Base-by-base conservation (phyloP, 1,139 yeast species). In the Blastobotrys illinoisensis region DNA sequence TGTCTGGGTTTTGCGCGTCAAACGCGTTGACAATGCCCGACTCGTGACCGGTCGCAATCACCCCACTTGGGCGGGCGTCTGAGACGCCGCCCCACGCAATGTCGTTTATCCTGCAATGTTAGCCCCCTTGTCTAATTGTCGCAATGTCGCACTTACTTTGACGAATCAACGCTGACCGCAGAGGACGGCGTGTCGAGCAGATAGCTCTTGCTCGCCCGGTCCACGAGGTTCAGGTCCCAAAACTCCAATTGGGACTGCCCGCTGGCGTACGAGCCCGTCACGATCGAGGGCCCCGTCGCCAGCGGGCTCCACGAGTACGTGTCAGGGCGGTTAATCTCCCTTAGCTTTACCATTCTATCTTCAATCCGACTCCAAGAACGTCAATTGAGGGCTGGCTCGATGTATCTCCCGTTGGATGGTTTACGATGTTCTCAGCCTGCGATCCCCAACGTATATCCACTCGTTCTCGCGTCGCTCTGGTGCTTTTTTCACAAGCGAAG, bases 251-350 rank as follows among this genome's bases (percentile, higher is more conserved):
- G 74, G 2, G 97, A 85, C 43, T 84, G 79, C 14, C 97, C 95
- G 14, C 98, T 98, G 0, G 98, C 93, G 19, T 88, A 88, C 0
- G 97, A 86, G 46, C 97, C 99, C 1, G 97, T 82, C 24, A 89
- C 97, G 63, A 91, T 72, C 56, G 82, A 72, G 23, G 97, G 96
- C 57, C 85, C 75, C 52, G 79, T 73, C 64, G 85, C 88, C 65
- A 79, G 50, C 49, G 77, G 82, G 55, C 97, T 88, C 98, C 98
- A 93, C 51, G 98, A 96, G 73, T 93, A 89, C 43, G 96, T 85
- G 50, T 97, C 90, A 16, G 97, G 88, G 63, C 91, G 80, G 61
- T 82, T 79, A 66, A 89, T 84, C 71, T 90, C 97, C 71, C 83
- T 82, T 64, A 93, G 79, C 73, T 88, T 89, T 64, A 89, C 95